Base-by-base conservation (phyloP, 2,329 filamentous ascomycete genomes). In the Amauroascus niger region DNA sequence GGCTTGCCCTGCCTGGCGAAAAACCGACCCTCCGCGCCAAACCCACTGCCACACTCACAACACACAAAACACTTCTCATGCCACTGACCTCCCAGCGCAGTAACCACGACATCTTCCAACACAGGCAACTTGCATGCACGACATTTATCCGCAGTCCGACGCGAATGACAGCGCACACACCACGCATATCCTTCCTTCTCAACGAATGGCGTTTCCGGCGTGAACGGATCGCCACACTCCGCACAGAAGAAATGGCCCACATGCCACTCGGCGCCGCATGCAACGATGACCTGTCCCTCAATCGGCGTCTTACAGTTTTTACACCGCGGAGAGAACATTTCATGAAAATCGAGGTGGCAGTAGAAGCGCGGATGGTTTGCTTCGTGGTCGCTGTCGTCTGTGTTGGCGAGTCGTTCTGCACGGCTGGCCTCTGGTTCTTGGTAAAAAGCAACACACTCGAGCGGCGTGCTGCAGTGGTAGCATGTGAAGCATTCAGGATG, bases 171-270 rank as follows among this genome's bases (percentile, higher is more conserved):
- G 20, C 79, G 79, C 45, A 97, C 81, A 70, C 93, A 98, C 90
- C 93, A 98, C 4, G 93, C 93, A 69, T 95, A 97, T 8, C 91
- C 91, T 61, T 97, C 91, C 71, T 95, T 95, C 68, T 98, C 93
- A 53, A 98, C 88, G 67, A 98, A 98, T 0, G 93, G 91, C 8
- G 77, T 83, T 2, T 67, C 69, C 0, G 74, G 70, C 58, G 79
- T 76, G 60, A 84, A 84, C 0, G 81, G 81, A 72, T 98, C 91
- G 61, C 93, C 93, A 67, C 93, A 98, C 76, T 98, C 89, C 40
- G 93, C 93, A 66, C 93, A 98, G 79, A 98, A 98, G 74, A 98
- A 98, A 72, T 98, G 93, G 0, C 93, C 93, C 51, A 87, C 87
- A 69, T 98, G 93, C 87, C 88, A 98, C 71, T 95, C 89, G n/a